phyloP scores from a whole-genome alignment of 1,139 yeast species.

The Geotrichum reessii region DNA sequence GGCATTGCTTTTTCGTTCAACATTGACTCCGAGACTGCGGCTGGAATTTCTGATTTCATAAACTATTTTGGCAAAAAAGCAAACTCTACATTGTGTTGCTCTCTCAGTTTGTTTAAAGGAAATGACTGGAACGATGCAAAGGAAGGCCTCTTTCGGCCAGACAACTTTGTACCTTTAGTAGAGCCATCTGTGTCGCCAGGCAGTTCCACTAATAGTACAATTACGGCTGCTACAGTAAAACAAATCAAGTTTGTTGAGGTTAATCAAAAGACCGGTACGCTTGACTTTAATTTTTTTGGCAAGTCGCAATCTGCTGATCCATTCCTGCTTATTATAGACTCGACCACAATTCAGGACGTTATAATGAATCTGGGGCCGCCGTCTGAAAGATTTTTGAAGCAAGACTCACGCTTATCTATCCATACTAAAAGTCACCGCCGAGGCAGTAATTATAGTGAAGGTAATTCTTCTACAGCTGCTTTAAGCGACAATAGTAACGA shows the following conservation, averaged over 20 bases:
- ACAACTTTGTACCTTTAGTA: not conserved
- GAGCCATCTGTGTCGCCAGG: not conserved
- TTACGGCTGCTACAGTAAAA: not conserved
- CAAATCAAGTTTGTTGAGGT: slow-evolving; percentile 20
- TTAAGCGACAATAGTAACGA: not conserved
- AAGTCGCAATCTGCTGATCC: slow-evolving; percentile 21
- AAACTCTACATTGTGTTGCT: slow-evolving; percentile 24
- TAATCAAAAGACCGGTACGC: slow-evolving; percentile 15
- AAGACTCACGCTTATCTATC: slow-evolving; percentile 30
- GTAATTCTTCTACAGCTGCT: slow-evolving; percentile 13
- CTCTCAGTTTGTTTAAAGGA: slow-evolving; percentile 31
- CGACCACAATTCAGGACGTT: slow-evolving; percentile 30
- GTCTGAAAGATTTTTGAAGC: slow-evolving; percentile 30
- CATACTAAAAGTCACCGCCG: slow-evolving; percentile 24
- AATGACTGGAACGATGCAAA: slow-evolving; percentile 30
- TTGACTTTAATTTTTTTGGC: slow-evolving; percentile 19
- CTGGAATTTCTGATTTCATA: slow-evolving; percentile 17
- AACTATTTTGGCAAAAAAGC: slow-evolving; percentile 19
- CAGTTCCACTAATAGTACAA: not conserved
- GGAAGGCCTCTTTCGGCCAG: slow-evolving; percentile 8
- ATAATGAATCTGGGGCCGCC: slow-evolving; percentile 34
- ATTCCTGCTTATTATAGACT: slow-evolving; percentile 19
- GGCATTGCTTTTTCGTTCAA: slow-evolving; percentile 32
- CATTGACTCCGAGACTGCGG: slow-evolving; percentile 18
- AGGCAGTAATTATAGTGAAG: slow-evolving; percentile 20